Evolutionary conservation across 768 basidiomycete genomes (phyloP).

Genomic region (Tulasnella sp.): DNA sequence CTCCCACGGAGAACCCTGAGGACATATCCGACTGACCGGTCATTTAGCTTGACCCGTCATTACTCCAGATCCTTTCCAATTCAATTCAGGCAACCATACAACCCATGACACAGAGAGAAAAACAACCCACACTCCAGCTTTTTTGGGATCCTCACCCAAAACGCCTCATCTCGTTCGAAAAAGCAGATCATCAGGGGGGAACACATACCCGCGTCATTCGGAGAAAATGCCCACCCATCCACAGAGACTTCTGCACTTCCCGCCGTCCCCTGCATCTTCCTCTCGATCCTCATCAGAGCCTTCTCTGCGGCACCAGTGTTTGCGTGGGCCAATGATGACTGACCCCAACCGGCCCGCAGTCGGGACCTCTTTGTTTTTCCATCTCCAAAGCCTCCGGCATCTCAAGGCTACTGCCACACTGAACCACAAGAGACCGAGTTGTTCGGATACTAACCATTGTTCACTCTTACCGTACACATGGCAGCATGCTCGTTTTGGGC

Average conservation of each 20-base stretch:
- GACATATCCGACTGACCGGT: conserved; percentile 16
- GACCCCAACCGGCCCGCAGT: too few relatives aligned
- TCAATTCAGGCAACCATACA: not conserved
- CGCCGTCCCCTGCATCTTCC: not conserved
- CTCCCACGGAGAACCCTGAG: conserved; percentile 9
- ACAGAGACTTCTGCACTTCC: not conserved
- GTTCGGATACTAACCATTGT: not conserved
- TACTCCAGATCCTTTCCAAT: conserved; percentile 10
- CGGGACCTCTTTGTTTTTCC: conserved; percentile 1
- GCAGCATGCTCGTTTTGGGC: not conserved
- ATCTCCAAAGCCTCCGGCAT: not conserved
- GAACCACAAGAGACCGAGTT: not conserved
- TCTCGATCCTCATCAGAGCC: not conserved
- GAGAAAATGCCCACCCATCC: not conserved
- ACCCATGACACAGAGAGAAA: not conserved
- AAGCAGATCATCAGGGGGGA: not conserved
- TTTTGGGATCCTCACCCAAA: not conserved
- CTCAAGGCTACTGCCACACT: not conserved
- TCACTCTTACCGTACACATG: not conserved
- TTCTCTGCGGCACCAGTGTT: not conserved
- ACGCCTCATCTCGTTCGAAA: not conserved
- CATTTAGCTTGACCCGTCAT: conserved; percentile 16
- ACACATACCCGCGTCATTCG: not conserved
- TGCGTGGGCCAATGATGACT: not conserved
- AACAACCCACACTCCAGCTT: not conserved